phyloP scores from a whole-genome alignment of 2,329 filamentous ascomycete genomes.

The Bipolaris victoriae region DNA sequence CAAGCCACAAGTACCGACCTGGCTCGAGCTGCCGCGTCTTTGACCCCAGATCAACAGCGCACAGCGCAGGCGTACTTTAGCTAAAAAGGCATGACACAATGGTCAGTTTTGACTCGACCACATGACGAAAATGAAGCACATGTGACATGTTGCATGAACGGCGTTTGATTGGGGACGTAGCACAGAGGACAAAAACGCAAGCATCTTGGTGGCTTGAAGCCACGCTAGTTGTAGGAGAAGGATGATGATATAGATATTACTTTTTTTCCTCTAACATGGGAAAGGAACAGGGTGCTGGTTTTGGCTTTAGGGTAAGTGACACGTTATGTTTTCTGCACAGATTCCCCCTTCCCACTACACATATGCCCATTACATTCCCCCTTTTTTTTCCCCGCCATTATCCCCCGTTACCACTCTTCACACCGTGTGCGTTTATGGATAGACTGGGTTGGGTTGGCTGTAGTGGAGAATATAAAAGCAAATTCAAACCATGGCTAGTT shows the following conservation, averaged over 20 bases:
- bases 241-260: not conserved
- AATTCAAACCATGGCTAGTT: too few relatives aligned
- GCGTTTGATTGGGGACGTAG: slow-evolving; percentile 3
- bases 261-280: not conserved
- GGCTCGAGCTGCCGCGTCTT: slow-evolving; percentile 73
- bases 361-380: too few relatives aligned
- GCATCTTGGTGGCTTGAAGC: not conserved
- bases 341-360: not conserved
- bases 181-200: not conserved
- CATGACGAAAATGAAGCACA: slow-evolving; percentile 3
- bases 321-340: not conserved
- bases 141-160: slow-evolving; percentile 14
- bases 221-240: not conserved
- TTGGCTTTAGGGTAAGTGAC: slow-evolving; percentile 1
- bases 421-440: too few relatives aligned
- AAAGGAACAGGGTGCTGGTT: not conserved
- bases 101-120: slow-evolving; percentile 3
- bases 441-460: too few relatives aligned
- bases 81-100: slow-evolving; percentile 48
- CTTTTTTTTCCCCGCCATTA: too few relatives aligned
- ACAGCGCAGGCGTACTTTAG: slow-evolving; percentile 79
- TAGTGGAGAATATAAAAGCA: too few relatives aligned
- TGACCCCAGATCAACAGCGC: slow-evolving; percentile 80
- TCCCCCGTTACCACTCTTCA: too few relatives aligned
- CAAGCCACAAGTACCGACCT: slow-evolving; percentile 76